Percentiles rank a stretch among this genome's conserved stretches.
phyloP scores from a whole-genome alignment of 2,329 filamentous ascomycete species.

The Trichoderma atrobrunneum region DNA sequence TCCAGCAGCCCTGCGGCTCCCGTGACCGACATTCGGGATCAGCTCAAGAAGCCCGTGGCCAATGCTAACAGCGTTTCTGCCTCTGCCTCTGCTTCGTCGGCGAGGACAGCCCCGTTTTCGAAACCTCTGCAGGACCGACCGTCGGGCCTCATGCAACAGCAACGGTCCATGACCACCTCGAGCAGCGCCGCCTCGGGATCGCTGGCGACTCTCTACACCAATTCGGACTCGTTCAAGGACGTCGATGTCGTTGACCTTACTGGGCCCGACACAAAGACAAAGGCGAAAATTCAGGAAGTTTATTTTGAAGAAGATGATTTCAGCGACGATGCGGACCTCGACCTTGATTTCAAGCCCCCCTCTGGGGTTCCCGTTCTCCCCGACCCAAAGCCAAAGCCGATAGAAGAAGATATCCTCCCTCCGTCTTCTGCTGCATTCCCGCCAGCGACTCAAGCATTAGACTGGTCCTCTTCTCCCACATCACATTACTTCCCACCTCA shows the following conservation, averaged over 20 bases:
- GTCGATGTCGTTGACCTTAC: slow-evolving; percentile 36
- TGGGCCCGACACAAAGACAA: slow-evolving; percentile 26
- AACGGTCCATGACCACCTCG: background rate
- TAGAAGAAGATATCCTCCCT: slow-evolving; percentile 28
- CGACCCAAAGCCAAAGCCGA: slow-evolving; percentile 25
- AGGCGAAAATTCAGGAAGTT: slow-evolving; percentile 36
- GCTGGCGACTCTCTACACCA: slow-evolving; percentile 43
- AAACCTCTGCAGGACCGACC: slow-evolving; percentile 30
- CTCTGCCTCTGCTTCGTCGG: slow-evolving; percentile 35
- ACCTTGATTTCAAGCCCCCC: slow-evolving; percentile 64
- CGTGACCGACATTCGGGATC: slow-evolving; percentile 49
- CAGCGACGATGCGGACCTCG: slow-evolving; percentile 76
- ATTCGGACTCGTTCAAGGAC: slow-evolving; percentile 47
- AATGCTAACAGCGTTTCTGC: slow-evolving; percentile 27
- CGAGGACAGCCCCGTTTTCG: slow-evolving; percentile 35
- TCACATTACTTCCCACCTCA: slow-evolving; percentile 47
- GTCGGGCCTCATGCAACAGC: slow-evolving; percentile 29
- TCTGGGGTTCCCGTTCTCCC: slow-evolving; percentile 44
- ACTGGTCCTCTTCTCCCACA: slow-evolving; percentile 70
- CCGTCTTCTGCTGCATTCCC: slow-evolving; percentile 27
- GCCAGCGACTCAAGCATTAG: slow-evolving; percentile 41
- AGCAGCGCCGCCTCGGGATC: slow-evolving; percentile 23
- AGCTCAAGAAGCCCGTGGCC: slow-evolving; percentile 44
- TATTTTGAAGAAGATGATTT: slow-evolving; percentile 80
- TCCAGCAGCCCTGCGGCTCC: slow-evolving; percentile 51